Evolutionary conservation across 305 asterid genomes (phyloP), one percentile per base, ranked within the genome.

Genomic region (Solanum chacoense): DNA sequence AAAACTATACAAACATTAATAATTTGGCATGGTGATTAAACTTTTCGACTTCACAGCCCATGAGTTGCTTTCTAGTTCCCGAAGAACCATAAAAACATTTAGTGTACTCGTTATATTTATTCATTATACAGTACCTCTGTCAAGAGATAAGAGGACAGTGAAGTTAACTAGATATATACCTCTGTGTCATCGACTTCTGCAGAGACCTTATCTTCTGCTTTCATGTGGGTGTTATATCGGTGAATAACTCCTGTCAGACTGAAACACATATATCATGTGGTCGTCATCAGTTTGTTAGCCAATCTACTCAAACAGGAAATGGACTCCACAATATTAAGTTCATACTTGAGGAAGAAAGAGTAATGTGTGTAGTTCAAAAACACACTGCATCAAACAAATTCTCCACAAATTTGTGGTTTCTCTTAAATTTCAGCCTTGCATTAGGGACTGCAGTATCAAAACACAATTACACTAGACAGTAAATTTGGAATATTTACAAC

Each of bases 191-290:
- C 10, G 45, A 55, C 92, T 88, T 84, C 91, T 84, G 89, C 32
- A 31, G 92, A 88, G 75, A 89, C 85, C 80, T 90, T 88, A 83
- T 88, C 90, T 29, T 92, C 93, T 36, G 83, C 83, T 90, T 90
- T 94, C 63, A 50, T 63, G 79, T 22, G 81, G 69, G 42, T 84
- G 73, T 85, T 80, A 90, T 92, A 95, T 71, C 90, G 92, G 8
- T 81, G 90, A 84, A 94, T 88, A 88, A 93, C 89, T 73, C 93
- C 93, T 8, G 87, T 78, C 88, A 95, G 91, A 90, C 98, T 95
- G 94, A 59, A 86, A 67, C 37, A 14, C 59, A 45, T 29, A 28
- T 29, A 81, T 42, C 50, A 42, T 38, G 35, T 69, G 75, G 75
- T 40, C 45, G 13, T 79, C 67, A 79, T 40, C 28, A 45, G 71